Base-by-base conservation (phyloP, 495 filamentous ascomycete species). In the Coniosporium apollinis region DNA sequence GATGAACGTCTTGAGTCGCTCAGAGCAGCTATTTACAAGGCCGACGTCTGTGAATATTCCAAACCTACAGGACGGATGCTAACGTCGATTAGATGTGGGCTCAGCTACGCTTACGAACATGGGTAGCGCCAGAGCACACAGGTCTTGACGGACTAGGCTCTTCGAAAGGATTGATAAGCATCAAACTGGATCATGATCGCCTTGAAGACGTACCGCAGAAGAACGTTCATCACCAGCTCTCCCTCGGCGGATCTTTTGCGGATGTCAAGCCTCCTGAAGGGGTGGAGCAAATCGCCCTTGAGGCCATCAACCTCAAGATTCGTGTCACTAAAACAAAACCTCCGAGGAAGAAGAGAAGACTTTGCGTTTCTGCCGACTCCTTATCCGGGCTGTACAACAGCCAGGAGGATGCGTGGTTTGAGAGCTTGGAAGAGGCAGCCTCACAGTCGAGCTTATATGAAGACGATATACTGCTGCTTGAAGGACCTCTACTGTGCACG, bases 181-280 rank as follows among this genome's bases (percentile, higher is more conserved):
- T 33, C n/a, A n/a, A 20, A 33, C 28, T 53, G 16, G 30, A 28
- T 15, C 47, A 48, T 24, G n/a, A 20, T 22, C 41, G 31, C 4
- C 11, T 4, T 19, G 14, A 7, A 22, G 25, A n/a, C 9, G 38
- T 34, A 15, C 15, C 28, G 9, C 25, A 42, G 1, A 24, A 21
- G 7, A 16, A 17, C 15, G 15, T 19, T 7, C 20, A 37, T 22
- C 44, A 45, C 34, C 43, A 39, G 8, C 10, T 53, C 6, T 24
- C 21, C 7, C 4, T 26, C 20, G 37, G 30, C 24, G 47, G 45
- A 16, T 34, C 50, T 18, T 29, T 30, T 20, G 41, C 43, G 21
- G 46, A 47, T 30, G 31, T 43, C 3, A 40, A 22, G 26, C 43
- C 49, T 9, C 46, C 49, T 11, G 35, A 36, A 20, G 41, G 38